A percentile compares a stretch with the other conserved stretches of the same genome.
Evolutionary conservation across 768 basidiomycete genomes (phyloP).

Genomic region (Rhizopogon sp.): DNA sequence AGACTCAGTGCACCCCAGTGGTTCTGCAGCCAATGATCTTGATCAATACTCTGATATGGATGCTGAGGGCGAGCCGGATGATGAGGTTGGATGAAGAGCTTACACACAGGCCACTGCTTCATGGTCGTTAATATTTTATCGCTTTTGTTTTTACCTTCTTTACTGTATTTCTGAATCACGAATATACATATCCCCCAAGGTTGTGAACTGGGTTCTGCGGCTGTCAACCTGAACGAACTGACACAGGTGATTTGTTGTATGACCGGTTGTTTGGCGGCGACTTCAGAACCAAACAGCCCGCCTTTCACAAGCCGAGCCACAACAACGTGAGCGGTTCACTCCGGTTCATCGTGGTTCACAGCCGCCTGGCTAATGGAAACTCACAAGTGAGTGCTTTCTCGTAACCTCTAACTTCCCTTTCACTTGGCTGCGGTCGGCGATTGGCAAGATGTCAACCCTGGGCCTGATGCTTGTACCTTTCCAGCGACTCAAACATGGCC

Average conservation of each 20-base stretch:
- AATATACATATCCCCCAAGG: not conserved
- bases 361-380: slow-evolving; percentile 19
- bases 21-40: slow-evolving; percentile 11
- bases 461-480: slow-evolving; percentile 13
- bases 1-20: not conserved
- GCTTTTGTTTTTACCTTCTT: slow-evolving; percentile 5
- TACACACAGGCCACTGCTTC: slow-evolving; percentile 7
- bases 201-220: not conserved
- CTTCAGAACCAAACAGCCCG: slow-evolving; percentile 10
- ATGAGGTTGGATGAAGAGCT: slow-evolving; percentile 41
- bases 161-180: slow-evolving; percentile 2
- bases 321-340: slow-evolving; percentile 29
- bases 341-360: slow-evolving; percentile 32
- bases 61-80: slow-evolving; percentile 40
- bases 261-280: slow-evolving; percentile 17
- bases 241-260: slow-evolving; percentile 7
- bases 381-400: slow-evolving; percentile 26
- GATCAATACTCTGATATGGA: slow-evolving; percentile 32
- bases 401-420: slow-evolving; percentile 1
- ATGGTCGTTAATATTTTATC: slow-evolving; percentile 20
- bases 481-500: slow-evolving; percentile 55
- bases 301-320: slow-evolving; percentile 27
- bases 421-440: slow-evolving; percentile 1
- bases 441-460: slow-evolving; percentile 9
- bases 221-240: slow-evolving; percentile 13